Evolutionary conservation across 768 basidiomycete species (phyloP), one percentile per base, ranked within the genome.

Genomic region (Hericium coralloides): DNA sequence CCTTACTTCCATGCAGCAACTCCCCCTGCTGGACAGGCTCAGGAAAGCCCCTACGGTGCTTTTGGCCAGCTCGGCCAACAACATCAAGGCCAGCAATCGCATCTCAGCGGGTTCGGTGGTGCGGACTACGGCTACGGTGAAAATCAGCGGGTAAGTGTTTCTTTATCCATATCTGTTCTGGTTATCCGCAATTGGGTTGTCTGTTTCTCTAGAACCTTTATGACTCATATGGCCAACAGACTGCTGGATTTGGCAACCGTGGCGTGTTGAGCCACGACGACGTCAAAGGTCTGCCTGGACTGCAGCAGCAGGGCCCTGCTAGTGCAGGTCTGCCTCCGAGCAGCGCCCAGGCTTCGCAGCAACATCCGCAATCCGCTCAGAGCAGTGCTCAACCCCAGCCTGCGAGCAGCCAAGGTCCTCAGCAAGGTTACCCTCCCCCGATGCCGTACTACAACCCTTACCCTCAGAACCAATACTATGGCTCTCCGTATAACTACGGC

Each of bases 1-100:
- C 85, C 84, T 4, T 90, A 89, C 69, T 89, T 87, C 77, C 86
- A 91, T 65, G 76, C 85, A 0, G 81, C 86, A 8, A 91, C 89
- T 2, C 89, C 89, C 20, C 87, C 89, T 56, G 82, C 80, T 17
- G 70, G 72, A 25, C 85, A 84, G 63, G 72, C 74, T 17, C 87
- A 89, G 59, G 77, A 81, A 52, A 83, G 74, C 55, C 73, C 81
- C 6, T 87, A 87, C 63, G 77, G 81, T 43, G 71, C 82, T 2
- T 88, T 89, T 64, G 83, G 85, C n/a, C 84, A 85, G 68, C 76
- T 68, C 23, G 65, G 64, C 6, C 82, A 84, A 60, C 78, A 76
- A 52, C 81, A 83, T 59, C 83, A 85, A 63, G 78, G 68, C 14
- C 81, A 82, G 31, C 68, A 66, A 50, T 74, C 74, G 10, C 79